phyloP scores from a whole-genome alignment of 2,329 filamentous ascomycete genomes.

The Cryoendolithus antarcticus region DNA sequence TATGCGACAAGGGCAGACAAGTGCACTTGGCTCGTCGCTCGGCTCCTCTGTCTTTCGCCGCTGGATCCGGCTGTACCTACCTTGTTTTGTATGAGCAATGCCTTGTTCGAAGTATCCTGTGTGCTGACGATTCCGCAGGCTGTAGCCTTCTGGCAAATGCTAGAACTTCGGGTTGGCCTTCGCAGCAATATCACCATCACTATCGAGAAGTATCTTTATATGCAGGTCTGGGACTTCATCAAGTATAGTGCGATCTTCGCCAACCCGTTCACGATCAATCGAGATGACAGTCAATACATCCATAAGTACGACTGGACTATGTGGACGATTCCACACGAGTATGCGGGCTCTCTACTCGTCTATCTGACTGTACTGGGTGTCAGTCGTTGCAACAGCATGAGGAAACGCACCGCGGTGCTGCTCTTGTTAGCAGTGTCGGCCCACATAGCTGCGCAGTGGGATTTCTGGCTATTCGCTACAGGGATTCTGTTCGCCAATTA shows the following conservation, averaged over 20 bases:
- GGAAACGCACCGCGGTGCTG: neutral
- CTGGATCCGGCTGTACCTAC: constrained; percentile 8
- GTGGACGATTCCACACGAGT: constrained; percentile 10
- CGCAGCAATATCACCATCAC: constrained; percentile 1
- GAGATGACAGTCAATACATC: constrained; percentile 1
- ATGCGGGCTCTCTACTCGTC: constrained; percentile 11
- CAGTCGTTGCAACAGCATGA: neutral
- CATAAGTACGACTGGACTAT: constrained; percentile 4
- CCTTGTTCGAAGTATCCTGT: too few relatives aligned
- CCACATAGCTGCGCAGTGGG: constrained; percentile 1
- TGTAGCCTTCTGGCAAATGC: constrained; percentile 6
- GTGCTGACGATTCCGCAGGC: neutral
- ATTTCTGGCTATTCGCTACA: constrained; percentile 4
- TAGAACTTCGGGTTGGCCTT: constrained; percentile 6
- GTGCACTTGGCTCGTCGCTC: constrained; percentile 3
- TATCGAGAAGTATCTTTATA: constrained; percentile 4
- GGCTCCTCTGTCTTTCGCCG: constrained; percentile 6
- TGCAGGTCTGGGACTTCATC: constrained; percentile 8
- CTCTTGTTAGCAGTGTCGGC: neutral
- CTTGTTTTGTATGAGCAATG: constrained; percentile 1
- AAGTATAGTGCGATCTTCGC: constrained; percentile 5
- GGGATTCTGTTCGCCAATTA: constrained; percentile 5
- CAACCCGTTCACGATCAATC: constrained; percentile 10
- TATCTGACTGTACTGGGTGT: constrained; percentile 5
- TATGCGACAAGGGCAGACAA: constrained; percentile 3